Base-by-base conservation (phyloP, 768 basidiomycete species). In the Hemileccinum impolitum region DNA sequence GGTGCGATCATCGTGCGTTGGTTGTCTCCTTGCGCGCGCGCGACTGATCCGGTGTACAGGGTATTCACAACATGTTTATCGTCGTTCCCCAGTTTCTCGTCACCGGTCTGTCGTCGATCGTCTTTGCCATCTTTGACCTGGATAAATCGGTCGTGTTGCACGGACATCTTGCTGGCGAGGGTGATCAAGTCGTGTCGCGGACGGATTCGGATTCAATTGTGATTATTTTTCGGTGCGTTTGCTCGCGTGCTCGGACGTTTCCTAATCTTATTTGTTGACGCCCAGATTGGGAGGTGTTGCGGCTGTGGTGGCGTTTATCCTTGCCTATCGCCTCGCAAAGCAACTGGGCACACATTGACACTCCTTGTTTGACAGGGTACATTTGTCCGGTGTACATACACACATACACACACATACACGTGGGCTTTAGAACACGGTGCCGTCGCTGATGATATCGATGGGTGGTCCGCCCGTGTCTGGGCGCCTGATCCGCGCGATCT, bases 81-180 rank as follows among this genome's bases (percentile, higher is more conserved):
- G 95, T 97, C 50, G 71, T 96, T 7, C 95, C 95, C 0, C 95
- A 98, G 61, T 94, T 97, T 69, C 75, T 98, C 35, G 87, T 94
- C 28, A 94, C 90, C 0, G 92, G 84, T 19, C 66, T 97, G 5
- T 84, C 92, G 1, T 82, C 93, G 10, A 71, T 94, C 52, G 77
- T 97, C 39, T 96, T 98, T 60, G 89, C 88, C 14, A 68, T 96
- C 5, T 75, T 93, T 52, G 94, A 95, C 51, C 85, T 87, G 1
- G 62, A 69, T 21, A 80, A 76, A 46, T 71, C 74, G 6, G 71
- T 66, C 23, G 51, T 73, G 1, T 74, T 40, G n/a, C 47, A 25
- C 18, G 47, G 31, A 7, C 31, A 40, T 13, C 38, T 18, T 28
- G n/a, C 26, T 28, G 9, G 26, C 4, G 26, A 9, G 26, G 11